Conservation (phyloP, 345 rosid species). For the Eucalyptus fibrosa region DNA sequence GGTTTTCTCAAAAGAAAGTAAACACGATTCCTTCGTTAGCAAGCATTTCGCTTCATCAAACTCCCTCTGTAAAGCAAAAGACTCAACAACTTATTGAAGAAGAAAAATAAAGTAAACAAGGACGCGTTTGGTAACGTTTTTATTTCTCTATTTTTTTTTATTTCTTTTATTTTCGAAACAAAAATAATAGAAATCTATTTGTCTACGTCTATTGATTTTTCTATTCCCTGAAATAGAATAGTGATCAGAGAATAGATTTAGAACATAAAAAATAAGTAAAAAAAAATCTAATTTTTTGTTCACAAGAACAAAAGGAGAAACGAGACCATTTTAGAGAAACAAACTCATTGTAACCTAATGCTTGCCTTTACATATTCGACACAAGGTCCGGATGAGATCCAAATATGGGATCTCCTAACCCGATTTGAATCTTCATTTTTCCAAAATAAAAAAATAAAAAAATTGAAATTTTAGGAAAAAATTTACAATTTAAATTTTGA, state of each 20-base stretch:
- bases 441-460: too few species aligned
- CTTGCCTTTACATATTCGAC: neutral
- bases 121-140: too few species aligned
- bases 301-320: neutral
- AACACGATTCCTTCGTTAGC: neutral
- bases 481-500: too few species aligned
- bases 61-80: neutral
- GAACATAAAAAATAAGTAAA: fast-evolving
- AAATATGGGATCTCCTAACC: neutral
- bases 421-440: fast-evolving
- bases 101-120: neutral
- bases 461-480: too few species aligned
- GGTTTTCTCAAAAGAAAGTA: neutral
- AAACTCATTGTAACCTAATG: neutral
- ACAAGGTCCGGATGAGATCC: neutral
- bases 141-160: too few species aligned
- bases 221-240: too few species aligned
- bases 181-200: too few species aligned
- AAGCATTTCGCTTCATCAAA: neutral
- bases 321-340: too few species aligned
- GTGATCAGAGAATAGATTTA: fast-evolving
- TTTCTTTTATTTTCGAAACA: too few species aligned
- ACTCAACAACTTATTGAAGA: neutral
- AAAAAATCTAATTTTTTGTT: too few species aligned
- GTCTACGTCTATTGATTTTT: too few species aligned